These are phyloP conservation scores for Claviceps fusiformis DNA, from an alignment of 2,329 filamentous ascomycete species.

Conservation along the genomic window DNA sequence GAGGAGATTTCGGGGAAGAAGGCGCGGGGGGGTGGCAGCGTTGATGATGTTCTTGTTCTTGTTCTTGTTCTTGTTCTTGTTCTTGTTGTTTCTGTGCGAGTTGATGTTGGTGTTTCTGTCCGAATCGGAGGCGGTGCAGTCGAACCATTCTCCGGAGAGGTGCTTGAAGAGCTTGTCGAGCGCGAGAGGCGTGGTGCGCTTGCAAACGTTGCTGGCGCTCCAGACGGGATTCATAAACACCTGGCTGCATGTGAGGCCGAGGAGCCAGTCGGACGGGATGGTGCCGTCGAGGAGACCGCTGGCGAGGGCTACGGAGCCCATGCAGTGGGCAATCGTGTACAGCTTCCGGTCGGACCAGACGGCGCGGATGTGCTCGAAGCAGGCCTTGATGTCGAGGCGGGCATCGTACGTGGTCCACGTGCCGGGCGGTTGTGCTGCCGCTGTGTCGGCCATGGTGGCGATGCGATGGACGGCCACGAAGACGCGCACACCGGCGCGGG, in stretches of 20 bases:
- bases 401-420: slow-evolving; percentile 47
- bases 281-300: slow-evolving; percentile 48
- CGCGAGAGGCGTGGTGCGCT: slow-evolving; percentile 35
- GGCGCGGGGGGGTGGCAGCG: slow-evolving; percentile 12
- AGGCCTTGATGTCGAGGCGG: slow-evolving; percentile 44
- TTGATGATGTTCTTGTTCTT: too few relatives aligned
- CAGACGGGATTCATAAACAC: slow-evolving; percentile 52
- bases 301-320: slow-evolving; percentile 46
- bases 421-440: slow-evolving; percentile 26
- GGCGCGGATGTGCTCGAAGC: slow-evolving; percentile 36
- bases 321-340: slow-evolving; percentile 49
- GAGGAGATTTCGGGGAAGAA: slow-evolving; percentile 33
- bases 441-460: slow-evolving; percentile 28
- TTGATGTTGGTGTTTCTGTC: too few relatives aligned
- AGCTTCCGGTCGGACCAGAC: slow-evolving; percentile 24
- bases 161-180: slow-evolving; percentile 35
- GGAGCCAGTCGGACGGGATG: slow-evolving; percentile 42
- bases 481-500: slow-evolving; percentile 44
- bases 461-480: slow-evolving; percentile 46
- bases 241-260: slow-evolving; percentile 44
- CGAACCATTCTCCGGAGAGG: slow-evolving; percentile 41
- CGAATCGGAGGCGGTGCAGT: slow-evolving; percentile 21
- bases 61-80: background rate
- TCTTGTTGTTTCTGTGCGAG: too few relatives aligned
- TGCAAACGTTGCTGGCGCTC: slow-evolving; percentile 40